phyloP scores from a whole-genome alignment of 768 basidiomycete species.

The Coprinellus aureogranulatus region DNA sequence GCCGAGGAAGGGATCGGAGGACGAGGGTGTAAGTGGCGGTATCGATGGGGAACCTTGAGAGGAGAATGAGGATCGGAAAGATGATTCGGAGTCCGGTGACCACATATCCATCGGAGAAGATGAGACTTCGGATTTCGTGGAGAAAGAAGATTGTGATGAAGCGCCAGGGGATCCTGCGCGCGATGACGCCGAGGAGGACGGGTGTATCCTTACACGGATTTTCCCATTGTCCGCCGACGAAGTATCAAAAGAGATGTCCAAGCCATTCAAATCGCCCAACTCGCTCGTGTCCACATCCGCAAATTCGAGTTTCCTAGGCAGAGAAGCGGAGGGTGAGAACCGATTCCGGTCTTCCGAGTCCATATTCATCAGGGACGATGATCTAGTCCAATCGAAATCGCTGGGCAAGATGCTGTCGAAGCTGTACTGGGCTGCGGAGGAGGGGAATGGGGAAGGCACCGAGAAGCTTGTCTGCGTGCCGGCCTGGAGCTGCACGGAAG shows the following conservation, averaged over 20 bases:
- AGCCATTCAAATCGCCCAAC: constrained; percentile 48
- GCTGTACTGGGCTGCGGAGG: constrained; percentile 45
- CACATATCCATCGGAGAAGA: constrained; percentile 22
- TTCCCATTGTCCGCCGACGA: constrained; percentile 62
- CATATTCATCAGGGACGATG: constrained; percentile 44
- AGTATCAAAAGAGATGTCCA: constrained; percentile 75
- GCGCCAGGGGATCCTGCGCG: constrained; percentile 6
- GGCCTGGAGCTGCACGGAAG: constrained; percentile 60
- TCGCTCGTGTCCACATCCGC: constrained; percentile 49
- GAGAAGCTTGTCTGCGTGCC: constrained; percentile 55
- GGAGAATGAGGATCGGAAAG: constrained; percentile 12
- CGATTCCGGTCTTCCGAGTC: constrained; percentile 40
- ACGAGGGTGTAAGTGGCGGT: constrained; percentile 38
- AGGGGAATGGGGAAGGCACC: constrained; percentile 46
- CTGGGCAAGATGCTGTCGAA: constrained; percentile 46
- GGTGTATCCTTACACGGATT: constrained; percentile 72
- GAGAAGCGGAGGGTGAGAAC: constrained; percentile 28
- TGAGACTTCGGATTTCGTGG: constrained; percentile 22
- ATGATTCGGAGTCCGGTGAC: constrained; percentile 15
- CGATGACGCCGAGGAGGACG: constrained; percentile 44
- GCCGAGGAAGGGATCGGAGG: constrained; percentile 60
- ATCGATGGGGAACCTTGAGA: constrained; percentile 27
- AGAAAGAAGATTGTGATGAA: constrained; percentile 7
- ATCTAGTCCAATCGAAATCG: constrained; percentile 56
- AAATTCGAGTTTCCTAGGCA: constrained; percentile 55